phyloP scores from a whole-genome alignment of 1,139 yeast genomes.

The Blastobotrys buckinghamii region DNA sequence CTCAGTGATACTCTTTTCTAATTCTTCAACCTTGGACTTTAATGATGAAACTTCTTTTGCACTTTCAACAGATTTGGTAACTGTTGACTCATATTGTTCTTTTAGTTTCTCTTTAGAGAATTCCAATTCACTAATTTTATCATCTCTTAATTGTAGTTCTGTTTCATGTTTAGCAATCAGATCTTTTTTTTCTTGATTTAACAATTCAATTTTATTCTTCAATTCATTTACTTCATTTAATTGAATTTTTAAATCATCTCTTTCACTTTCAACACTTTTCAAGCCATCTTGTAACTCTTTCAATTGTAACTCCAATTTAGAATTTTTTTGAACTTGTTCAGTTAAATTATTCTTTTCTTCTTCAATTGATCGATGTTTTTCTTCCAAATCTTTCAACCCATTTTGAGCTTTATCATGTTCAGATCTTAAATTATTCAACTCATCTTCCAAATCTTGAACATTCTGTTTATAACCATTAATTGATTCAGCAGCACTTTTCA shows the following conservation, averaged over 20 bases:
- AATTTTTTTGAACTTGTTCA: neutral
- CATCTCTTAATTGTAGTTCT: neutral
- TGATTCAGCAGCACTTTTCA: conserved; percentile 28
- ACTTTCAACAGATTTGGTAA: conserved; percentile 16
- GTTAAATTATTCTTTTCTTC: neutral
- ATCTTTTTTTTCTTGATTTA: neutral
- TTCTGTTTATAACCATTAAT: conserved; percentile 18
- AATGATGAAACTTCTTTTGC: conserved; percentile 10
- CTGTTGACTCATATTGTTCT: conserved; percentile 22
- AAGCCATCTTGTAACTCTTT: conserved; percentile 1
- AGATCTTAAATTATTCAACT: neutral
- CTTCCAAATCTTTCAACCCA: neutral
- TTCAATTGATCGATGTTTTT: neutral
- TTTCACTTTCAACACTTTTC: conserved; percentile 7
- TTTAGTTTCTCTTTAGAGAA: conserved; percentile 27
- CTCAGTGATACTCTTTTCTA: neutral
- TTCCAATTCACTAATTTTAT: neutral
- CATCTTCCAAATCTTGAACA: conserved; percentile 4
- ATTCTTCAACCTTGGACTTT: conserved; percentile 3
- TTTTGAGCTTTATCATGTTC: neutral
- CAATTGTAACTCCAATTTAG: neutral
- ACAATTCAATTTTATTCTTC: conserved; percentile 1
- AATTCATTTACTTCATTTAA: conserved; percentile 12
- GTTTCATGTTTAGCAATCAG: conserved; percentile 1
- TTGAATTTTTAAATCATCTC: conserved; percentile 12